phyloP scores from a whole-genome alignment of 495 filamentous ascomycete species.

The Penicillium psychrofluorescens region DNA sequence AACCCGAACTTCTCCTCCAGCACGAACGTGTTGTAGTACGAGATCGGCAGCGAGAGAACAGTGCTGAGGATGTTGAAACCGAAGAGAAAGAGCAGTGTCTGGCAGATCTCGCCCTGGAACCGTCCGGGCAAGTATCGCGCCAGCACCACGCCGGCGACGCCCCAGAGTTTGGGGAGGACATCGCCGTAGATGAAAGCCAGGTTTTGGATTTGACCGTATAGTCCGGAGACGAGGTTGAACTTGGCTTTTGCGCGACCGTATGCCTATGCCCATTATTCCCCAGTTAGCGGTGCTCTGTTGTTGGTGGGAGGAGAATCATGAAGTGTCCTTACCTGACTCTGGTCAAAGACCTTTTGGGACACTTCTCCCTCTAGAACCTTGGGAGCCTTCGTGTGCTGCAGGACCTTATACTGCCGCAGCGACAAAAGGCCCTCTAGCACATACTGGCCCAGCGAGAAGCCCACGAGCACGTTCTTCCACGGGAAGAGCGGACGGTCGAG shows the following conservation, averaged over 20 bases:
- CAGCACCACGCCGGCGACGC: conserved; percentile 66
- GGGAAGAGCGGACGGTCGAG: conserved; percentile 90
- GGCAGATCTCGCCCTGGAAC: conserved; percentile 87
- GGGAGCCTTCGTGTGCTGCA: conserved; percentile 71
- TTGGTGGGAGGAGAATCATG: background rate
- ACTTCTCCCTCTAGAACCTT: conserved; percentile 81
- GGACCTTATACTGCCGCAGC: conserved; percentile 76
- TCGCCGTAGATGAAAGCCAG: conserved; percentile 83
- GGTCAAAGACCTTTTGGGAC: conserved; percentile 84
- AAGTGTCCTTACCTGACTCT: conserved; percentile 60
- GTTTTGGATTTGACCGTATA: conserved; percentile 83
- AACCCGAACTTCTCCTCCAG: conserved; percentile 97
- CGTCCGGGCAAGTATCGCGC: conserved; percentile 63
- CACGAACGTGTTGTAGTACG: conserved; percentile 89
- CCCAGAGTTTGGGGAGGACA: conserved; percentile 85
- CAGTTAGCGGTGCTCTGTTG: background rate
- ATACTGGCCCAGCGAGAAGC: conserved; percentile 85
- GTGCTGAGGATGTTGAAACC: conserved; percentile 76
- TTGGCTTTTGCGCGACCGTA: conserved; percentile 94
- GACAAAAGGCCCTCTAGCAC: conserved; percentile 79
- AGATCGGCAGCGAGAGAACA: conserved; percentile 68
- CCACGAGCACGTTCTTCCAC: conserved; percentile 93
- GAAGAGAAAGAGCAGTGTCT: conserved; percentile 88
- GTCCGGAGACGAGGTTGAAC: conserved; percentile 68
- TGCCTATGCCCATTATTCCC: conserved; percentile 41